Evolutionary conservation across 495 filamentous ascomycete genomes (phyloP).

Genomic region (Penicillium malachiteum): DNA sequence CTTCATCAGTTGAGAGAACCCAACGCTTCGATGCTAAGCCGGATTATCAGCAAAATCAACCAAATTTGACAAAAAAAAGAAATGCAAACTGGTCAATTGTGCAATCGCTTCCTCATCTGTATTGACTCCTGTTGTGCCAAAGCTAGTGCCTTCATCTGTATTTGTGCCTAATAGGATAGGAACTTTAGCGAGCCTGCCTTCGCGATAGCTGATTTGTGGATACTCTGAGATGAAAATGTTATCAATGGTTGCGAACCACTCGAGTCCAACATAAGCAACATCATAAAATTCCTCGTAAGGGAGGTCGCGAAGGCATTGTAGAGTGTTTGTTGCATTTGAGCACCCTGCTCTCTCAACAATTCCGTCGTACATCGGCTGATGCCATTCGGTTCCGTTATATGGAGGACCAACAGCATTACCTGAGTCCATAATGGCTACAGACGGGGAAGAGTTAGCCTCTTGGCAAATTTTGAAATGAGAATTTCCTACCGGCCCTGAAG

Average conservation of each 20-base stretch:
- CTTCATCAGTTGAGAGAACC: slow-evolving; percentile 29
- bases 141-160: slow-evolving; percentile 50
- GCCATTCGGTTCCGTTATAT: slow-evolving; percentile 42
- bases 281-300: slow-evolving; percentile 57
- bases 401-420: slow-evolving; percentile 47
- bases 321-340: slow-evolving; percentile 50
- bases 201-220: slow-evolving; percentile 34
- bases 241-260: slow-evolving; percentile 49
- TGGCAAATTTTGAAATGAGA: no score
- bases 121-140: slow-evolving; percentile 44
- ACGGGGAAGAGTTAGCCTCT: no score
- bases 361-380: slow-evolving; percentile 41
- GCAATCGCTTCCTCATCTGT: slow-evolving; percentile 45
- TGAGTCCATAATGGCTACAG: slow-evolving; percentile 65
- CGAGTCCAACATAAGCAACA: slow-evolving; percentile 43
- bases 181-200: slow-evolving; percentile 39
- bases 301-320: slow-evolving; percentile 60
- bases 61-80: neutral
- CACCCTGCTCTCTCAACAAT: slow-evolving; percentile 47
- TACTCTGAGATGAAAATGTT: slow-evolving; percentile 49
- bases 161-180: slow-evolving; percentile 49
- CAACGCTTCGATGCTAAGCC: slow-evolving; percentile 38
- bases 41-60: neutral
- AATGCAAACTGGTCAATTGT: slow-evolving; percentile 34
- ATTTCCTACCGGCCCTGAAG: slow-evolving; percentile 34